Conservation (phyloP, 768 basidiomycete genomes). For the Tricholoma sp. region DNA sequence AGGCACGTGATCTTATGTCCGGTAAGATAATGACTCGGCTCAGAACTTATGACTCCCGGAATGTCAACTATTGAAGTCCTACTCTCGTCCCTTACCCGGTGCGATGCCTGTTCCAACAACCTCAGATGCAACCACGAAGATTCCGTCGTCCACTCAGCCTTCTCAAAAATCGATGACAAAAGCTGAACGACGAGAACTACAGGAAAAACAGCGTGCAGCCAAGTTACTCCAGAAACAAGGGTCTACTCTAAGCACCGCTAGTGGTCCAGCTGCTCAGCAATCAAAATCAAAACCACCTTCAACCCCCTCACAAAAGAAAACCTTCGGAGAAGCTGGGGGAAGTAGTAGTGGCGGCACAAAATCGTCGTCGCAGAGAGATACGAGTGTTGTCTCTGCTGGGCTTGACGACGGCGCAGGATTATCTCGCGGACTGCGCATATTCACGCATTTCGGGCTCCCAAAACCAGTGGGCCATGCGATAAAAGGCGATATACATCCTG, state of each 20-base stretch:
- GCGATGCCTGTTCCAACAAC: slow-evolving; percentile 31
- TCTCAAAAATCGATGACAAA: slow-evolving; percentile 76
- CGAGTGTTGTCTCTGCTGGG: slow-evolving; percentile 11
- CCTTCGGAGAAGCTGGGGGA: slow-evolving; percentile 21
- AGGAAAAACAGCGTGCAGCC: slow-evolving; percentile 78
- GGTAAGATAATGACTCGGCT: neutral
- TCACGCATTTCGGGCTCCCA: slow-evolving; percentile 80
- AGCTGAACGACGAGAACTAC: slow-evolving; percentile 73
- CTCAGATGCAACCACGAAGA: slow-evolving; percentile 10
- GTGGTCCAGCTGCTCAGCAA: slow-evolving; percentile 16
- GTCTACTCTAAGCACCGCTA: slow-evolving; percentile 13
- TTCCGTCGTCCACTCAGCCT: slow-evolving; percentile 21
- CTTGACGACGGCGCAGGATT: slow-evolving; percentile 31
- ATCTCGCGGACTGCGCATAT: slow-evolving; percentile 72
- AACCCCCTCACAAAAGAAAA: slow-evolving; percentile 29
- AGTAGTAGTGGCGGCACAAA: slow-evolving; percentile 15
- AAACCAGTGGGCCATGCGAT: slow-evolving; percentile 47
- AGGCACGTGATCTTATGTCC: slow-evolving; percentile 14
- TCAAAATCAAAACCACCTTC: slow-evolving; percentile 24
- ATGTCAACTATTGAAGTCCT: neutral
- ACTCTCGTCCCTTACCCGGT: neutral
- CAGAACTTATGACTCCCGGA: slow-evolving; percentile 10
- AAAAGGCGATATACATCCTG: slow-evolving; percentile 90
- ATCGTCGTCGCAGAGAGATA: slow-evolving; percentile 20
- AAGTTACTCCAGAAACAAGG: slow-evolving; percentile 47